These are phyloP conservation scores for Yamadazyma insecticola DNA, from an alignment of 805 yeast genomes.

Conservation along the genomic window DNA sequence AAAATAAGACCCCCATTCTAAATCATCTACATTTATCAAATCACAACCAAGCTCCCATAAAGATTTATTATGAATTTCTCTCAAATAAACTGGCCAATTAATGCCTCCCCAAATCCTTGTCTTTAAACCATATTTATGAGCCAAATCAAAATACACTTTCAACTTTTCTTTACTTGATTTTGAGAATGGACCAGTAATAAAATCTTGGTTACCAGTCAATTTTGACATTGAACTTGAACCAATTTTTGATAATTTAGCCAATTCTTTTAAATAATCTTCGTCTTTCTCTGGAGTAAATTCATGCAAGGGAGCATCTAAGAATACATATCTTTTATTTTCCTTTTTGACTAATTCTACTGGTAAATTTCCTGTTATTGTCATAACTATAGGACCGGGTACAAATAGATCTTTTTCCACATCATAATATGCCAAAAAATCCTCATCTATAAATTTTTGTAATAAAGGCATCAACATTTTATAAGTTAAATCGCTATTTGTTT, in stretches of 20 bases:
- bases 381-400: slow-evolving; percentile 52
- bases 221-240: slow-evolving; percentile 41
- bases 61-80: slow-evolving; percentile 47
- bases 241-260: slow-evolving; percentile 27
- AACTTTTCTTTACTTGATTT: slow-evolving; percentile 25
- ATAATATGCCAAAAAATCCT: slow-evolving; percentile 48
- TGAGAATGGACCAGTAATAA: slow-evolving; percentile 18
- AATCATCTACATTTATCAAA: slow-evolving; percentile 59
- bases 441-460: slow-evolving; percentile 44
- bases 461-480: slow-evolving; percentile 42
- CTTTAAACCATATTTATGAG: slow-evolving; percentile 48
- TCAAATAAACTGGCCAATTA: slow-evolving; percentile 52
- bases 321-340: slow-evolving; percentile 30
- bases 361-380: slow-evolving; percentile 63
- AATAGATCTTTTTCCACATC: slow-evolving; percentile 29
- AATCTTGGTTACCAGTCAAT: slow-evolving; percentile 20
- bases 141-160: slow-evolving; percentile 25
- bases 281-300: slow-evolving; percentile 19
- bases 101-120: slow-evolving; percentile 73
- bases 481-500: slow-evolving; percentile 47
- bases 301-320: slow-evolving; percentile 51
- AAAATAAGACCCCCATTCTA: slow-evolving; percentile 5
- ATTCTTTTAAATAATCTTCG: slow-evolving; percentile 17
- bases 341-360: slow-evolving; percentile 38
- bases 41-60: slow-evolving; percentile 48